Evolutionary conservation across 768 basidiomycete species (phyloP).

Genomic region (Lactarius hengduanensis): DNA sequence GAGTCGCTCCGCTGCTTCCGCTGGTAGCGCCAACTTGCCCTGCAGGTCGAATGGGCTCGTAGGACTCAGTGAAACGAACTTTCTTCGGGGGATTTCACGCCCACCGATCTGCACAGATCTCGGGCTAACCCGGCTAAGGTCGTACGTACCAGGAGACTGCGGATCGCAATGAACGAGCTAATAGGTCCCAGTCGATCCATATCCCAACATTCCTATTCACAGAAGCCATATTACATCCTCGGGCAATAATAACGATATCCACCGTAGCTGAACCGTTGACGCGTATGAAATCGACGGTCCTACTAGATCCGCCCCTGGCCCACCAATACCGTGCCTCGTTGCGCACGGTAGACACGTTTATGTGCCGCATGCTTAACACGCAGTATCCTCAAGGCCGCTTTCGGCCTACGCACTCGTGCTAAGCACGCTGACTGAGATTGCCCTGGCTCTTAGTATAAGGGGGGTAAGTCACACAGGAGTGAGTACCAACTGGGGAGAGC

Average conservation of each 20-base stretch:
- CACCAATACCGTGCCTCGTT: not conserved
- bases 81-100: not conserved
- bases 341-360: not conserved
- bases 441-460: not conserved
- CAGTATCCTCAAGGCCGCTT: conserved; percentile 17
- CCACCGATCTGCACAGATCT: not conserved
- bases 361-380: conserved; percentile 8
- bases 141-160: not conserved
- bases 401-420: not conserved
- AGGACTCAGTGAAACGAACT: not conserved
- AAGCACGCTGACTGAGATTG: not conserved
- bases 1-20: not conserved
- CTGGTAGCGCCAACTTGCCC: not conserved
- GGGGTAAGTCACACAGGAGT: not conserved
- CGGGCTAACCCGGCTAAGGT: not conserved
- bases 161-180: not conserved
- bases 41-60: not conserved
- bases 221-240: not conserved
- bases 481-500: no score
- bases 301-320: not conserved
- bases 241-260: not conserved
- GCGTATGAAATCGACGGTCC: not conserved
- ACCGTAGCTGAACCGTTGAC: not conserved
- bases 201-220: not conserved
- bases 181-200: not conserved